Evolutionary conservation across 352 stramenopile species (phyloP).

Genomic region (Phytopythium ostracodes): DNA sequence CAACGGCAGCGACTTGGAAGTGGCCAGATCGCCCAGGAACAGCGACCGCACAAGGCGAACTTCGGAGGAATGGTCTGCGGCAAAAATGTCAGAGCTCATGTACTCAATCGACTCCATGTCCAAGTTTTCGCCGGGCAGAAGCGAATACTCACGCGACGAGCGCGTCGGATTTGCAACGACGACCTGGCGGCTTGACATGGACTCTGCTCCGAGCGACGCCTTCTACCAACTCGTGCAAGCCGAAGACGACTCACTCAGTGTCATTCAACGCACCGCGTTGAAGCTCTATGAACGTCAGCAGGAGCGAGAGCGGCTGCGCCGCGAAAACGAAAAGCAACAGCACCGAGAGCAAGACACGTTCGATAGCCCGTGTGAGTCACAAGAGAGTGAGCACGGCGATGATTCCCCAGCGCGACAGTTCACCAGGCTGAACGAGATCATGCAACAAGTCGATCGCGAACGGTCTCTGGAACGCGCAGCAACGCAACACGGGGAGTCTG

Average conservation of each 20-base stretch:
- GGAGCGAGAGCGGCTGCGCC: slow-evolving; percentile 23
- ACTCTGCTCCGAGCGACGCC: slow-evolving; percentile 9
- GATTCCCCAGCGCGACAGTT: background rate
- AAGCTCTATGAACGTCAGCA: slow-evolving; percentile 37
- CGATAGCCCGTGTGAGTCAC: background rate
- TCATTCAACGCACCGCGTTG: slow-evolving; percentile 51
- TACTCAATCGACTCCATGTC: background rate
- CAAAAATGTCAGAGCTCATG: background rate
- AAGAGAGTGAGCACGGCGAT: background rate
- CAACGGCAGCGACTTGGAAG: background rate
- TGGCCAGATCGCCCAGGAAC: background rate
- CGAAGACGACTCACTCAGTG: slow-evolving; percentile 70
- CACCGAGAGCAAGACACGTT: background rate
- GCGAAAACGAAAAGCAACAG: slow-evolving; percentile 15
- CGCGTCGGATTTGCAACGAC: background rate
- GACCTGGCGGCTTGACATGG: background rate
- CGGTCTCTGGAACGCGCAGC: background rate
- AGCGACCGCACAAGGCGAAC: background rate
- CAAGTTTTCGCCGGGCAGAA: background rate
- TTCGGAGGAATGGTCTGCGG: background rate
- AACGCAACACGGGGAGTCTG: background rate
- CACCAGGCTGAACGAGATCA: slow-evolving; percentile 3
- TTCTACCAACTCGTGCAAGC: slow-evolving; percentile 46
- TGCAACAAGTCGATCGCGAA: slow-evolving; percentile 6
- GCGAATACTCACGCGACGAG: background rate